Evolutionary conservation across 768 basidiomycete species (phyloP), one percentile per base, ranked within the genome.

Genomic region (Polyporus arcularius): DNA sequence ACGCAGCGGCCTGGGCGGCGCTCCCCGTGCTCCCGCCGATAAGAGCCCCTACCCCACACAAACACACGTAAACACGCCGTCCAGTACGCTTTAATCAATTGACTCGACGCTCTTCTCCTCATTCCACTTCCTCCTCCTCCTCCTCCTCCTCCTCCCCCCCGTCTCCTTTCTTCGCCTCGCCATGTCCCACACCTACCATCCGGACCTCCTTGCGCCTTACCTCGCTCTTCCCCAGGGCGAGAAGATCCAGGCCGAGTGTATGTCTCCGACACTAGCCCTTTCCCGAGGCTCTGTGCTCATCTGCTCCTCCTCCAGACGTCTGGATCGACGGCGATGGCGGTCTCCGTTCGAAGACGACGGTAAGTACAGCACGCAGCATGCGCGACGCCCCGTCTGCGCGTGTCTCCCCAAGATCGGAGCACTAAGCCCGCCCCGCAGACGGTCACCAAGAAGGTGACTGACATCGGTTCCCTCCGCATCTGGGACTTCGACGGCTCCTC

Each of bases 401-500:
- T 9, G 11, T 18, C 10, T 28, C 8, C 10, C 9, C 46, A 12
- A 10, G 50, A 46, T 10, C 55, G 60, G 32, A 60, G 21, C 21
- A 26, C 21, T 26, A 26, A 26, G 21, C 53, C 48, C 57, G 30
- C 40, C 60, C 41, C 57, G 26, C 71, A 95, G 96, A 98, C 96
- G 64, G 85, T 96, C 72, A 77, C 82, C 76, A 88, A 92, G 77
- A 87, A 90, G 73, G 86, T 95, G 70, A 89, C 87, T 64, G 89
- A 92, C 74, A 88, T 99, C 68, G 86, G 86, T 69, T 86, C 94
- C 70, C 90, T 98, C 67, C 94, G 96, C 70, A 86, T 92, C 74
- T 99, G 96, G 96, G 96, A 98, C 82, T 99, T 99, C 72, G 96
- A 99, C 74, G 96, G 96, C 69, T 96, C 94, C 51, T 96, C 93